phyloP scores from a whole-genome alignment of 768 basidiomycete species.

The Boletus insuetus region DNA sequence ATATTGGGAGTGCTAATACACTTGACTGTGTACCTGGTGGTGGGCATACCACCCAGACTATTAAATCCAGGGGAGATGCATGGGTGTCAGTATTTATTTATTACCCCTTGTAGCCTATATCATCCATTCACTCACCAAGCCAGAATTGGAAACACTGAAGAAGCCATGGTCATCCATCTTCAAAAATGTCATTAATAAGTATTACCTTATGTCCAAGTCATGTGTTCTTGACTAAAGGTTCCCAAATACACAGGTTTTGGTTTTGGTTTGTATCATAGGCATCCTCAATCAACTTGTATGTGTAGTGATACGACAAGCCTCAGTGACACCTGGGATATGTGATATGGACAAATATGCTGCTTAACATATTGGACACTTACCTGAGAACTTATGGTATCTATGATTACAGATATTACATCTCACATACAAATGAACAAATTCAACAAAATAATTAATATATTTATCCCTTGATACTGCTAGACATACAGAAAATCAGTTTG shows the following conservation, averaged over 20 bases:
- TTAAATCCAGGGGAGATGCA: neutral
- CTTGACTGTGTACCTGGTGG: neutral
- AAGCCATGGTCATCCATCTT: conserved; percentile 1
- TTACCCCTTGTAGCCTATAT: neutral
- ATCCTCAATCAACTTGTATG: neutral
- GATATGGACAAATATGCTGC: too few species aligned
- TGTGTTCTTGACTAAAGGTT: neutral
- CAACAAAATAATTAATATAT: too few species aligned
- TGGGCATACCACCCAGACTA: neutral
- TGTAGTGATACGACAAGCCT: neutral
- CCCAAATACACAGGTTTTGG: neutral
- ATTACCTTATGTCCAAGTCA: neutral
- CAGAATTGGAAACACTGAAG: conserved; percentile 1
- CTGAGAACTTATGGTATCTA: too few species aligned
- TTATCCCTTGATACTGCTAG: too few species aligned
- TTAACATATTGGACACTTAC: too few species aligned
- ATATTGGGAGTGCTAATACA: neutral
- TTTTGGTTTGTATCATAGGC: conserved; percentile 1
- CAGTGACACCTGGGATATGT: too few species aligned
- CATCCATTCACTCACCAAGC: neutral
- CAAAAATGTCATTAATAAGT: neutral
- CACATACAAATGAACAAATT: too few species aligned
- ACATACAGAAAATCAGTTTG: too few species aligned
- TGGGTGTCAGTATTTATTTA: neutral
- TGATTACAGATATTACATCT: too few species aligned